These are phyloP conservation scores for Saksenaea vasiformis DNA, from an alignment of 371 early-diverging fungal genomes.

Conservation along the genomic window DNA sequence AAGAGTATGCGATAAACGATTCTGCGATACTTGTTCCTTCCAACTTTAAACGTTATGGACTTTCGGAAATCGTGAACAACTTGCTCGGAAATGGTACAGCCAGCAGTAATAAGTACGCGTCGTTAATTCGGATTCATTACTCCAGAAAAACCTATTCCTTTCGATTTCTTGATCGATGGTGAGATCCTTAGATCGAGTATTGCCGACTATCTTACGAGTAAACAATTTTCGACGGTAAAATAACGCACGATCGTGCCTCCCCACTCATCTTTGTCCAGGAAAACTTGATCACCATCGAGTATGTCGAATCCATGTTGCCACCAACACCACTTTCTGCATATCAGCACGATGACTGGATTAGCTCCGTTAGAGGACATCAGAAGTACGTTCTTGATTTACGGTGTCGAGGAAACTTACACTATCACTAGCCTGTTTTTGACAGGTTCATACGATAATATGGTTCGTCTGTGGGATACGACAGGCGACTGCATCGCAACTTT, in stretches of 20 bases:
- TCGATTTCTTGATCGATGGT: constrained; percentile 91
- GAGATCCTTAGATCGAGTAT: constrained; percentile 82
- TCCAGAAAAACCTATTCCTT: constrained; percentile 79
- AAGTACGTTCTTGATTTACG: constrained; percentile 13
- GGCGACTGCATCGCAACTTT: constrained; percentile 74
- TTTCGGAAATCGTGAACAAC: constrained; percentile 92
- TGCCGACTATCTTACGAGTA: constrained; percentile 67
- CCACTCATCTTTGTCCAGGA: constrained; percentile 53
- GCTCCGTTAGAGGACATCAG: constrained; percentile 62
- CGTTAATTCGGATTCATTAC: background rate
- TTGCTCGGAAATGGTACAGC: constrained; percentile 60
- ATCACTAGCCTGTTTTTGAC: constrained; percentile 62
- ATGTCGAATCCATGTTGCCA: constrained; percentile 87
- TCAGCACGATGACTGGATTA: constrained; percentile 95
- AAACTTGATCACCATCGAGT: constrained; percentile 86
- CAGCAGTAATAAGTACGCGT: background rate
- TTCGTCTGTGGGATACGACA: constrained; percentile 80
- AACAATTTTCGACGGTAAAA: constrained; percentile 75
- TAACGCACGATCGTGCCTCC: background rate
- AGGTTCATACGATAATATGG: constrained; percentile 84
- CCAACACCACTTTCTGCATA: constrained; percentile 75
- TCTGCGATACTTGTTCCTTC: constrained; percentile 86
- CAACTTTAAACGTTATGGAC: constrained; percentile 79
- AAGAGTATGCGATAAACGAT: constrained; percentile 75
- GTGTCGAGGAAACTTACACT: background rate